Evolutionary conservation across 1,139 yeast species (phyloP).

Genomic region (Geotrichum citri-aurantii): DNA sequence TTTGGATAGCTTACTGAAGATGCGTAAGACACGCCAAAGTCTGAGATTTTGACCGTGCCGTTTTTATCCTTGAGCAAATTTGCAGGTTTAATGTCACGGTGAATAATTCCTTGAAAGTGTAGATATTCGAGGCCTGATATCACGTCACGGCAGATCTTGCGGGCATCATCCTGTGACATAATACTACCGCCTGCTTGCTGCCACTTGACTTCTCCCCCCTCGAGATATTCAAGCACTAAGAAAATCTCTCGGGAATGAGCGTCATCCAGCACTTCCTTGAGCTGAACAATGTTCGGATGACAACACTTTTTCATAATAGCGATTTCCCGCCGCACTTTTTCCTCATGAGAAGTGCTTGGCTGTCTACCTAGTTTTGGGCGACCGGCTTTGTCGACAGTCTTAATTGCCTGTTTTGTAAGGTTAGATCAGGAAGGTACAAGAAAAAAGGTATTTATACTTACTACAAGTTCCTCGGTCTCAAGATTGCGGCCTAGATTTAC

Average conservation of each 20-base stretch:
- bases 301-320: slow-evolving; percentile 93
- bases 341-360: slow-evolving; percentile 50
- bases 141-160: slow-evolving; percentile 75
- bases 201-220: slow-evolving; percentile 93
- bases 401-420: slow-evolving; percentile 52
- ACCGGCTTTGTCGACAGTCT: slow-evolving; percentile 77
- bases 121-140: slow-evolving; percentile 85
- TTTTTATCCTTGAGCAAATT: slow-evolving; percentile 70
- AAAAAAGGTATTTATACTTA: slow-evolving; percentile 9
- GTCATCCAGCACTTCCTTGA: slow-evolving; percentile 89
- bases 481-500: slow-evolving; percentile 85
- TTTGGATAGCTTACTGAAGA: slow-evolving; percentile 44
- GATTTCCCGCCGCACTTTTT: slow-evolving; percentile 80
- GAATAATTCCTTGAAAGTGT: slow-evolving; percentile 90
- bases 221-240: slow-evolving; percentile 83
- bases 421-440: neutral
- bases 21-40: slow-evolving; percentile 94
- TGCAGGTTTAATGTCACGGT: slow-evolving; percentile 96
- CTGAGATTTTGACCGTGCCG: slow-evolving; percentile 82
- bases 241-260: slow-evolving; percentile 77
- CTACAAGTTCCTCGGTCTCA: slow-evolving; percentile 62
- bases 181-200: slow-evolving; percentile 50
- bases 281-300: slow-evolving; percentile 83
- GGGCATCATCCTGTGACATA: slow-evolving; percentile 57
- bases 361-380: slow-evolving; percentile 51